phyloP scores from a whole-genome alignment of 176 grass and related monocot species.

The Carex cristatella region DNA sequence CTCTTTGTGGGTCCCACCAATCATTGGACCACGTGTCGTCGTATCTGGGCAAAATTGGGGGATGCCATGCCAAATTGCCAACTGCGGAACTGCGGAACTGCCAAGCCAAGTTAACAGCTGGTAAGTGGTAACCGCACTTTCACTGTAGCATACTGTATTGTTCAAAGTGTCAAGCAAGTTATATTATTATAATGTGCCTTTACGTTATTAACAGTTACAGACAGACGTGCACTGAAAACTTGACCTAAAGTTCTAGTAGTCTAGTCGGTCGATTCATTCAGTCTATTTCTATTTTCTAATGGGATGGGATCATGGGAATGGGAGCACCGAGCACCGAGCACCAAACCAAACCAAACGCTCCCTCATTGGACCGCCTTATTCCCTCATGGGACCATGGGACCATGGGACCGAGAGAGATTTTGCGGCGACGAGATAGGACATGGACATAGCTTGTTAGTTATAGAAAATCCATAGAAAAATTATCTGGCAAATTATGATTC shows the following conservation, averaged over 20 bases:
- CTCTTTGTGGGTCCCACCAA: slow-evolving; percentile 2
- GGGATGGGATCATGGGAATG: too few relatives aligned
- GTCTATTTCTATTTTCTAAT: too few relatives aligned
- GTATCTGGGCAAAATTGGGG: background rate
- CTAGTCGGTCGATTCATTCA: too few relatives aligned
- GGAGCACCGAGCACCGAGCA: too few relatives aligned
- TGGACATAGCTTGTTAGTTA: background rate
- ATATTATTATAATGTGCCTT: background rate
- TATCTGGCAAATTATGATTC: background rate
- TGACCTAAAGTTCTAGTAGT: too few relatives aligned
- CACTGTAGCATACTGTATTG: background rate
- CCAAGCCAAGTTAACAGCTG: too few relatives aligned
- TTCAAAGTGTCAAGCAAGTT: background rate
- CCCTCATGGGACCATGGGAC: background rate
- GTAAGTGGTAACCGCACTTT: too few relatives aligned
- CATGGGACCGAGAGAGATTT: background rate
- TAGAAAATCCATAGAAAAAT: slow-evolving; percentile 1
- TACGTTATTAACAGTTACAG: too few relatives aligned
- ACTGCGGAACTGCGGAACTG: too few relatives aligned
- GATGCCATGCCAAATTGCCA: too few relatives aligned
- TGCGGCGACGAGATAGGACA: background rate
- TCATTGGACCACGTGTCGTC: slow-evolving; percentile 14
- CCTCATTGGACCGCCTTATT: background rate
- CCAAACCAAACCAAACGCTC: background rate
- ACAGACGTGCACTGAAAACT: too few relatives aligned